Percentiles rank a stretch among this genome's conserved stretches.
Conservation (phyloP, 805 yeast species). For the Myxozyma monticola region DNA sequence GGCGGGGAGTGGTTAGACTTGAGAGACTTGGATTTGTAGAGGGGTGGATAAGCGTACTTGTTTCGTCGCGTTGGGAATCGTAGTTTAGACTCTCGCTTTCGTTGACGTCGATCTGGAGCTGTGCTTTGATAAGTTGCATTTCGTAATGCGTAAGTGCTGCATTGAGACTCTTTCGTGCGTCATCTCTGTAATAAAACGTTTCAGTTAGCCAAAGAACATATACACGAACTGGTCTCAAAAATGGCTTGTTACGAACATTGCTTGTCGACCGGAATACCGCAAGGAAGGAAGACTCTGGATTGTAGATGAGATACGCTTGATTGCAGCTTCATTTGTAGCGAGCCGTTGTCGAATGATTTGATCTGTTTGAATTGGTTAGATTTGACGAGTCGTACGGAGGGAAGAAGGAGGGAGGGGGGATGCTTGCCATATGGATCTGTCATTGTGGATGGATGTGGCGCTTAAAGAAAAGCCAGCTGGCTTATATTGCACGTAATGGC, state of each 20-base stretch:
- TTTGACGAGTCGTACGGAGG: neutral
- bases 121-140: conserved; percentile 9
- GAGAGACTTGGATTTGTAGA: neutral
- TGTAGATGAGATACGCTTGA: conserved; percentile 8
- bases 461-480: too few species aligned
- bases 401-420: neutral
- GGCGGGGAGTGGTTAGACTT: too few species aligned
- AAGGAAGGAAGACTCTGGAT: conserved; percentile 12
- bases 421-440: conserved; percentile 6
- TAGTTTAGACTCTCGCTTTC: conserved; percentile 30
- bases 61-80: conserved; percentile 24
- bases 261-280: neutral
- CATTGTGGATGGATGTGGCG: neutral
- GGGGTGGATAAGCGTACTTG: conserved; percentile 12
- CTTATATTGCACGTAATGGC: too few species aligned
- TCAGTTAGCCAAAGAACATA: neutral
- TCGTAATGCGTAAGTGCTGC: conserved; percentile 6
- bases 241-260: neutral
- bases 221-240: neutral
- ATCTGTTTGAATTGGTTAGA: conserved; percentile 1
- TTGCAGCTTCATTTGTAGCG: conserved; percentile 12
- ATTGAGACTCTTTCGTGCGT: conserved; percentile 5
- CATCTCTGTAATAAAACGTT: neutral
- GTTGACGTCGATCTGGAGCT: conserved; percentile 31
- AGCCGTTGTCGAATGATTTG: conserved; percentile 16